Percentiles rank a stretch among this genome's conserved stretches.
Evolutionary conservation across 106 monocot genomes (phyloP).

Genomic region (Dioscorea alata): DNA sequence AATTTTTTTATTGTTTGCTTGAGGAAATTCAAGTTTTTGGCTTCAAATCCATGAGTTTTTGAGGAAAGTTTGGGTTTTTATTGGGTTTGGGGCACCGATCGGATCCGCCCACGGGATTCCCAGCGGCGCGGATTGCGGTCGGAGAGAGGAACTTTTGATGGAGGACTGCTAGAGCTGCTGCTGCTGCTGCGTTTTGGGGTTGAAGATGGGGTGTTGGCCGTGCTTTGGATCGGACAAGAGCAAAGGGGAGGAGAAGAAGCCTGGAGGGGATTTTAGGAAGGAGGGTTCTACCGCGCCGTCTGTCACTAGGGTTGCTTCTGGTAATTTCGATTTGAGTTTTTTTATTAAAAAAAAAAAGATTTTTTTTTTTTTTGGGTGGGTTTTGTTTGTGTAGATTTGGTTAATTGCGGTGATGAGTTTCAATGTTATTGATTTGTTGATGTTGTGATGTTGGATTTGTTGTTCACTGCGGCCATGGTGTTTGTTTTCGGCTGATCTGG

Average conservation of each 20-base stretch:
- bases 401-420: too few relatives aligned
- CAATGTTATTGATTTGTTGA: too few relatives aligned
- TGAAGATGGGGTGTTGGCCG: slow-evolving; percentile 57
- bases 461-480: not conserved
- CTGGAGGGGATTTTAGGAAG: slow-evolving; percentile 32
- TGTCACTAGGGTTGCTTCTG: slow-evolving; percentile 31
- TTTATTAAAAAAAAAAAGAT: too few relatives aligned
- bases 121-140: not conserved
- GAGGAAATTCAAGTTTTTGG: not conserved
- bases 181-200: not conserved
- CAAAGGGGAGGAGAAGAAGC: slow-evolving; percentile 10
- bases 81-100: not conserved
- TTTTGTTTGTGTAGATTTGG: too few relatives aligned
- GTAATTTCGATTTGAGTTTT: slow-evolving; percentile 9
- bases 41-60: not conserved
- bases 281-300: slow-evolving; percentile 20
- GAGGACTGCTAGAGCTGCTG: not conserved
- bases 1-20: too few relatives aligned
- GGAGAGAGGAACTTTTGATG: not conserved
- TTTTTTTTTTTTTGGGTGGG: too few relatives aligned
- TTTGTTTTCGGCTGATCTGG: not conserved
- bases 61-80: not conserved
- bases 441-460: not conserved
- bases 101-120: not conserved
- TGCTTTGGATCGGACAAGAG: slow-evolving; percentile 47